A percentile compares a stretch with the other conserved stretches of the same genome.
Conservation (phyloP, 2,329 filamentous ascomycete genomes). For the Pseudophaeomoniella oleicola region DNA sequence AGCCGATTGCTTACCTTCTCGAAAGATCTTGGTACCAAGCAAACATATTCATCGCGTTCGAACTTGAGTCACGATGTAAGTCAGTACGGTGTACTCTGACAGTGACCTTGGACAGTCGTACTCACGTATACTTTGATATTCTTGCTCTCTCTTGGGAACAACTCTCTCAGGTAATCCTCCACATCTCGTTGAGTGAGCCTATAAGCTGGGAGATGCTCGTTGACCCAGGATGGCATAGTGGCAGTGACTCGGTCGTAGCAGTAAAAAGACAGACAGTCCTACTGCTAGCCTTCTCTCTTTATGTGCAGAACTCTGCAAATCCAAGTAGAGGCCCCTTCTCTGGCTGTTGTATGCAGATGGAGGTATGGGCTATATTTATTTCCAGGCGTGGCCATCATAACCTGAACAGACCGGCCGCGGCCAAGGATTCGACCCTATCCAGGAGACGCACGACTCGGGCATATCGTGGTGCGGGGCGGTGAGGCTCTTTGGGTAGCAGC, state of each 20-base stretch:
- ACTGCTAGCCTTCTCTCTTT: background rate
- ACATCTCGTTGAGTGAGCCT: background rate
- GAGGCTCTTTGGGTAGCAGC: background rate
- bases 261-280: background rate
- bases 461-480: background rate
- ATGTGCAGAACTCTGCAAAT: no score
- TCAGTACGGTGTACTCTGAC: background rate
- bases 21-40: background rate
- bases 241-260: background rate
- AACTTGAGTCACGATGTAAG: background rate
- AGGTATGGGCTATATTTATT: background rate
- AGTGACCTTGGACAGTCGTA: background rate
- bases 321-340: no score
- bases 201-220: background rate
- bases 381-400: no score
- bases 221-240: background rate
- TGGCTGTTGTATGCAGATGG: background rate
- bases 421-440: background rate
- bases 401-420: background rate
- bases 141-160: background rate
- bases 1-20: background rate
- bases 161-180: background rate
- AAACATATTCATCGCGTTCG: background rate
- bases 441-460: background rate
- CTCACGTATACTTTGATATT: background rate